These are phyloP conservation scores for Histomonas meleagridis DNA, from an alignment of 208 protist genomes.

Conservation along the genomic window DNA sequence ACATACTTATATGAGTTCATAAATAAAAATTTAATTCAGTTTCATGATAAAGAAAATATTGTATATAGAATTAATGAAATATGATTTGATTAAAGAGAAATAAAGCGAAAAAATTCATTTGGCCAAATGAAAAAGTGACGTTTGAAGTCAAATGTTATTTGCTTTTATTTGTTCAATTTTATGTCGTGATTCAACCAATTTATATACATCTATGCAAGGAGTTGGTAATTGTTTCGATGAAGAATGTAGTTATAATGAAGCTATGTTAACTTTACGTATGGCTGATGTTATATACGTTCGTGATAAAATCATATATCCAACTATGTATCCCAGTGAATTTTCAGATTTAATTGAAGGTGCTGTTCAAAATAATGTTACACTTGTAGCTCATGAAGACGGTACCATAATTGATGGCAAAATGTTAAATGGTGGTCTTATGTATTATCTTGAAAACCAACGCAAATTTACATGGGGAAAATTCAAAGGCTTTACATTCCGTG, in stretches of 20 bases:
- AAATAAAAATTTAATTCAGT: too few relatives aligned
- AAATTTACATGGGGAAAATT: conserved; percentile 23
- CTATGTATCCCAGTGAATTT: background rate
- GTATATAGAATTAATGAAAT: too few relatives aligned
- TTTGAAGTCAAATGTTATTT: too few relatives aligned
- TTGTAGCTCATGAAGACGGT: background rate
- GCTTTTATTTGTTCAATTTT: background rate
- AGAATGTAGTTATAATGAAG: conserved; percentile 22
- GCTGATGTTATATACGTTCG: background rate
- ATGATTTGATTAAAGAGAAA: too few relatives aligned
- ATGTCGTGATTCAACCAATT: conserved; percentile 12
- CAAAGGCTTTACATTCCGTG: background rate
- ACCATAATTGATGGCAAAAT: conserved; percentile 2
- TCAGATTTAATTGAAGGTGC: conserved; percentile 19
- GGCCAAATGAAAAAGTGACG: too few relatives aligned
- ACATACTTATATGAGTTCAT: too few relatives aligned
- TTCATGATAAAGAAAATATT: too few relatives aligned
- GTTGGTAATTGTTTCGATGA: background rate
- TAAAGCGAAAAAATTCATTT: too few relatives aligned
- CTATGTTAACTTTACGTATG: background rate
- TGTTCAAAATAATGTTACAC: conserved; percentile 8
- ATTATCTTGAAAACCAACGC: conserved; percentile 1
- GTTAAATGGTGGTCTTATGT: background rate
- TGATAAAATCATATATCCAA: background rate
- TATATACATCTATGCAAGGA: background rate